Conservation (phyloP, 805 yeast genomes). For the Pichia deserticola region DNA sequence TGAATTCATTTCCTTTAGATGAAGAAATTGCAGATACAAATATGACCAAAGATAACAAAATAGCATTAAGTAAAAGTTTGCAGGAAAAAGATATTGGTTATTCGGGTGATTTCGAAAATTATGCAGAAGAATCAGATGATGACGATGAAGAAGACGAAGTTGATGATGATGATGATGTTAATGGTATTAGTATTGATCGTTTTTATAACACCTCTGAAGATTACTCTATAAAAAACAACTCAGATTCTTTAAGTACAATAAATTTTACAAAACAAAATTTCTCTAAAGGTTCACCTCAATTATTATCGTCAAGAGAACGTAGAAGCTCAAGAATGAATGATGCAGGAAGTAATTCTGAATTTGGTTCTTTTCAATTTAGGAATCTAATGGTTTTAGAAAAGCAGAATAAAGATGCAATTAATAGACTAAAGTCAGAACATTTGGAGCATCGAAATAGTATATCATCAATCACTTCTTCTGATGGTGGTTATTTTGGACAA, state of each 20-base stretch:
- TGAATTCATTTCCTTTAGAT: conserved; percentile 47
- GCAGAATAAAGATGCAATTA: conserved; percentile 89
- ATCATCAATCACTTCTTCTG: conserved; percentile 40
- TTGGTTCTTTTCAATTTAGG: conserved; percentile 89
- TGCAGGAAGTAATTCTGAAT: conserved; percentile 59
- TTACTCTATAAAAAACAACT: conserved; percentile 1
- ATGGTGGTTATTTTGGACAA: conserved; percentile 22
- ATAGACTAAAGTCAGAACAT: conserved; percentile 79
- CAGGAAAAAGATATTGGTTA: conserved; percentile 3
- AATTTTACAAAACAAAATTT: conserved; percentile 25
- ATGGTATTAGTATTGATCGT: neutral
- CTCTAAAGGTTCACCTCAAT: conserved; percentile 17
- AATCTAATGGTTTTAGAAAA: conserved; percentile 85
- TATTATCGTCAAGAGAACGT: conserved; percentile 54
- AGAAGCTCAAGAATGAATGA: conserved; percentile 60
- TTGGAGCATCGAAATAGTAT: conserved; percentile 41
- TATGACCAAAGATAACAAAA: neutral
- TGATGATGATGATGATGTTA: conserved; percentile 1
- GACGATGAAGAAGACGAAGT: conserved; percentile 20
- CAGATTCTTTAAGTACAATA: conserved; percentile 22
- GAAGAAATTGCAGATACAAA: conserved; percentile 1
- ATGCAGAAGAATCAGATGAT: conserved; percentile 22
- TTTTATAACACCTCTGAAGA: neutral
- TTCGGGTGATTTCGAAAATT: conserved; percentile 20
- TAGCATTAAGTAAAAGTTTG: neutral